Evolutionary conservation across 2,329 filamentous ascomycete species (phyloP).

Genomic region (Aspergillus novoparasiticus): DNA sequence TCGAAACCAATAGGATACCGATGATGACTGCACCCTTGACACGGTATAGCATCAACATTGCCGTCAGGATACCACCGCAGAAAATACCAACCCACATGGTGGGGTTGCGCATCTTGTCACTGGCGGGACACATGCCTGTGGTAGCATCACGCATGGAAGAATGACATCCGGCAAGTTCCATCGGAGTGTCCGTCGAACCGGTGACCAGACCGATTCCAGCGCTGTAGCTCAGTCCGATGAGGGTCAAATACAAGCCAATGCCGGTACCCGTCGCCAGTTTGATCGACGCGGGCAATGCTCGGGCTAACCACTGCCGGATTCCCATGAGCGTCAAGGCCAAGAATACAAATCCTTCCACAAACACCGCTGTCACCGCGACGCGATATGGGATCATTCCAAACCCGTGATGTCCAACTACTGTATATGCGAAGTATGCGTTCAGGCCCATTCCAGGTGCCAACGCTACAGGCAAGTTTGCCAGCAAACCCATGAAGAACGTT

Average conservation of each 20-base stretch:
- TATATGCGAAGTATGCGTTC: constrained; percentile 86
- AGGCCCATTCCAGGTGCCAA: constrained; percentile 77
- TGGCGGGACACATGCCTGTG: constrained; percentile 62
- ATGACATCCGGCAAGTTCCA: constrained; percentile 75
- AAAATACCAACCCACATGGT: constrained; percentile 89
- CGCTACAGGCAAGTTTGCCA: constrained; percentile 77
- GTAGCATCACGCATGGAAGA: constrained; percentile 44
- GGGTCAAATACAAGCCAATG: constrained; percentile 75
- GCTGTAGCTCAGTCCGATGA: constrained; percentile 70
- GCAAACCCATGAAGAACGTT: constrained; percentile 80
- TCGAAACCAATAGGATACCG: constrained; percentile 79
- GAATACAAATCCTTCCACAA: constrained; percentile 86
- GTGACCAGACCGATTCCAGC: constrained; percentile 80
- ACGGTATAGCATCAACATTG: constrained; percentile 79
- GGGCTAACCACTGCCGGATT: constrained; percentile 84
- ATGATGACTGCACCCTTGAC: constrained; percentile 85
- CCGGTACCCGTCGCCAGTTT: constrained; percentile 85
- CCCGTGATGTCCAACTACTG: constrained; percentile 76
- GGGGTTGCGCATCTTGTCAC: constrained; percentile 77
- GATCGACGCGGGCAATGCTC: constrained; percentile 79
- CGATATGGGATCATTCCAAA: constrained; percentile 71
- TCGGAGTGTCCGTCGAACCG: constrained; percentile 67
- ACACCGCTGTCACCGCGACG: constrained; percentile 80
- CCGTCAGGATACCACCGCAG: constrained; percentile 78
- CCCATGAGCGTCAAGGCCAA: constrained; percentile 77